Conservation (phyloP, 768 basidiomycete species). For the Kwoniella shandongensis region DNA sequence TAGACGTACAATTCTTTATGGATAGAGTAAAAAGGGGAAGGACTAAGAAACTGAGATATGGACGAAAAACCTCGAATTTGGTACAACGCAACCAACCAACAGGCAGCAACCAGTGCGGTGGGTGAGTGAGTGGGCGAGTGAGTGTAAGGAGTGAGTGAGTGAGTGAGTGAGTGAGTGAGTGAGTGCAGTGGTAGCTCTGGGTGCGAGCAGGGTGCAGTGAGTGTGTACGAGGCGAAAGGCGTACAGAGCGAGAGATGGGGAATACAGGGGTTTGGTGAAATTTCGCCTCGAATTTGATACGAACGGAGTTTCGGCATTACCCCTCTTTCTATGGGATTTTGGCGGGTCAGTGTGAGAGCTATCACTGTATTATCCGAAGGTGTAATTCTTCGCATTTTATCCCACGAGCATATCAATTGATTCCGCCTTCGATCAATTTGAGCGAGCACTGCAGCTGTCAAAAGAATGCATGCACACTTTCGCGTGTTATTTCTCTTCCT, state of each 20-base stretch:
- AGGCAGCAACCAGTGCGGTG: not conserved
- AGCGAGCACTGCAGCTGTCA: too few species aligned
- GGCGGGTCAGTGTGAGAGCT: too few species aligned
- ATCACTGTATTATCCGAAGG: too few species aligned
- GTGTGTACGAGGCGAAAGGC: not conserved
- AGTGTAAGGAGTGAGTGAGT: too few species aligned
- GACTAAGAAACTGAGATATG: not conserved
- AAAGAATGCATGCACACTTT: conserved; percentile 19
- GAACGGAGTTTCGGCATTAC: conserved; percentile 16
- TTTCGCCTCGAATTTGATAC: conserved; percentile 14
- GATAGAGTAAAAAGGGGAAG: conserved; percentile 11
- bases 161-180: not conserved
- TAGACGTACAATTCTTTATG: conserved; percentile 24
- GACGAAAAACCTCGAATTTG: conserved; percentile 11
- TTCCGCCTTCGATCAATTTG: too few species aligned
- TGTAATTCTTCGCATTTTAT: too few species aligned
- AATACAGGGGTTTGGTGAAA: conserved; percentile 8
- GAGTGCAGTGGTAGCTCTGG: not conserved
- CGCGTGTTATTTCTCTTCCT: conserved; percentile 4
- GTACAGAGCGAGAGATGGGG: not conserved
- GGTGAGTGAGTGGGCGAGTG: conserved; percentile 3
- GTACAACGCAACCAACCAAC: not conserved
- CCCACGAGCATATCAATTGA: conserved; percentile 9
- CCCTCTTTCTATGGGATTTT: not conserved
- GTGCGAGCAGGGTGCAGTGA: too few species aligned